Conservation (phyloP, 208 protist genomes). For the Tetramitus jugosus region DNA sequence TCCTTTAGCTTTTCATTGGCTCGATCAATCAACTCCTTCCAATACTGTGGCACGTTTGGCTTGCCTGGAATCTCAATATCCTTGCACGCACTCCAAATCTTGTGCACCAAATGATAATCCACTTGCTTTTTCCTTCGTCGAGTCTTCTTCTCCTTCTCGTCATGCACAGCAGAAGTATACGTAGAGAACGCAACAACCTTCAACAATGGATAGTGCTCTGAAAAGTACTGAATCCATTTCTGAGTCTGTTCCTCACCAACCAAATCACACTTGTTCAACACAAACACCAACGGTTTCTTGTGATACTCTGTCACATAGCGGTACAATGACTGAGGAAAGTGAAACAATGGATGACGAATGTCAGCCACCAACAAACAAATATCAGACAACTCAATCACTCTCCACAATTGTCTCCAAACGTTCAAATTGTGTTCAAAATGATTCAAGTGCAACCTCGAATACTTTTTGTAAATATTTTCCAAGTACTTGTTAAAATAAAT, state of each 20-base stretch:
- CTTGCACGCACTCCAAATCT: constrained; percentile 19
- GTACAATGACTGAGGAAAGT: constrained; percentile 79
- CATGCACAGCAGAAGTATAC: constrained; percentile 34
- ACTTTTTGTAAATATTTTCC: constrained; percentile 31
- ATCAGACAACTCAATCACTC: constrained; percentile 85
- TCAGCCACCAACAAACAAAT: constrained; percentile 86
- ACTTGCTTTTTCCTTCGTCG: constrained; percentile 37
- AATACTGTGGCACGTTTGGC: neutral
- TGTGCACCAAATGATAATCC: constrained; percentile 29
- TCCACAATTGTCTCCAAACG: constrained; percentile 96
- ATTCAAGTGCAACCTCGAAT: constrained; percentile 51
- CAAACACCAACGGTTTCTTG: constrained; percentile 74
- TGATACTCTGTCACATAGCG: constrained; percentile 66
- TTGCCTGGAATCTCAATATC: neutral
- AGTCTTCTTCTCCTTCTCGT: neutral
- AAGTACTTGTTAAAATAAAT: constrained; percentile 8
- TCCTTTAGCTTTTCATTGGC: constrained; percentile 25
- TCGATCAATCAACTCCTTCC: neutral
- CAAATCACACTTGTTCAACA: constrained; percentile 90
- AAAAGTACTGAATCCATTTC: constrained; percentile 59
- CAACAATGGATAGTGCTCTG: constrained; percentile 52
- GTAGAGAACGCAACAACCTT: constrained; percentile 62
- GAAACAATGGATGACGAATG: constrained; percentile 83
- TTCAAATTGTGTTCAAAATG: constrained; percentile 92
- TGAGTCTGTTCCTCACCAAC: constrained; percentile 50